Percentiles rank a stretch among this genome's conserved stretches.
These are phyloP conservation scores for Neofusicoccum parvum DNA, from an alignment of 2,329 filamentous ascomycete genomes.

Conservation along the genomic window DNA sequence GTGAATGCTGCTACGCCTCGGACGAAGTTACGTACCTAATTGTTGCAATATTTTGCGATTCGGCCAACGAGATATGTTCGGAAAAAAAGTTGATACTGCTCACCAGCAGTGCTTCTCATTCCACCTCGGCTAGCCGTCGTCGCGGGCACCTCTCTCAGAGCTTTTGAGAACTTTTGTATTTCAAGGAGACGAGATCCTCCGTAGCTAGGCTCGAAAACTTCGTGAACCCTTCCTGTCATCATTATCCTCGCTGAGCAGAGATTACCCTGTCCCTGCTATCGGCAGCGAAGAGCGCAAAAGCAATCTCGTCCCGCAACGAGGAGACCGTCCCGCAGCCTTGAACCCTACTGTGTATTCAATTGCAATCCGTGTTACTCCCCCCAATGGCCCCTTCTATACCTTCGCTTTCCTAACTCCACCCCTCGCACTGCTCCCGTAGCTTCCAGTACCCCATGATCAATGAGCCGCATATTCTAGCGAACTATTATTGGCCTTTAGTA, in stretches of 20 bases:
- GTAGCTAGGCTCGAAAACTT: background rate
- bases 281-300: background rate
- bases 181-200: background rate
- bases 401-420: background rate
- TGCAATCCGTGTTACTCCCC: background rate
- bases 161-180: background rate
- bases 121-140: background rate
- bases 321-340: slow-evolving; percentile 16
- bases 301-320: background rate
- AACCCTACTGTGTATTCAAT: background rate
- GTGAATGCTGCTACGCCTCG: too few species aligned
- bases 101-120: background rate
- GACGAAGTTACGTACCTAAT: too few species aligned
- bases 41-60: too few species aligned
- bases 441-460: background rate
- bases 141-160: background rate
- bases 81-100: too few species aligned
- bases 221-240: background rate
- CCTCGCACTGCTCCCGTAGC: background rate
- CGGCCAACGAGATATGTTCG: background rate
- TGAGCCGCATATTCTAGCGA: background rate
- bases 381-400: background rate
- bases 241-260: background rate
- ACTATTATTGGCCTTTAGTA: background rate
- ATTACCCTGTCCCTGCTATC: background rate